A percentile compares a stretch with the other conserved stretches of the same genome.
Evolutionary conservation across 73 alveolate genomes (phyloP).

Genomic region (Breviolum minutum): DNA sequence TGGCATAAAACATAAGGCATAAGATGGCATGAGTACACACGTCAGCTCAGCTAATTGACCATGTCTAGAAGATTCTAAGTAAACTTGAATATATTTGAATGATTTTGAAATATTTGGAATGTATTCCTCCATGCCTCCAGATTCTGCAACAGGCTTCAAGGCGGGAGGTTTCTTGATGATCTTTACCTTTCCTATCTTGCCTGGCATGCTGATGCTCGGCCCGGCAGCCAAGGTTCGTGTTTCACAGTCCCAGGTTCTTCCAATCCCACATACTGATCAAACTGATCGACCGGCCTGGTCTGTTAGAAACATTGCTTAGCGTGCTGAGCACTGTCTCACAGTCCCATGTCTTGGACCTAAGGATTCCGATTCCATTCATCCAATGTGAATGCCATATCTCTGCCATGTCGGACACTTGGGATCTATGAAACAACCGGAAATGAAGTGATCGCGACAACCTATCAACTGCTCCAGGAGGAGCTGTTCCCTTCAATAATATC

Average conservation of each 20-base stretch:
- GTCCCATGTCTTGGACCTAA: constrained; percentile 96
- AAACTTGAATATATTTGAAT: neutral
- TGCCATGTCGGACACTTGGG: too few species aligned
- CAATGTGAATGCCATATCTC: too few species aligned
- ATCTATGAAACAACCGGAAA: too few species aligned
- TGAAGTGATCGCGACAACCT: too few species aligned
- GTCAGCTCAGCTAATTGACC: too few species aligned
- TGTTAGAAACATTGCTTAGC: constrained; percentile 96
- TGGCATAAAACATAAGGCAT: too few species aligned
- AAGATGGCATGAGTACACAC: too few species aligned
- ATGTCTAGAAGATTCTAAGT: neutral
- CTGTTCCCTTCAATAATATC: neutral
- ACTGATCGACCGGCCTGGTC: constrained; percentile 95
- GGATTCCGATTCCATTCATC: too few species aligned
- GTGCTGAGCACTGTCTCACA: constrained; percentile 96
- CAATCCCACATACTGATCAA: neutral
- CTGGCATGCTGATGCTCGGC: neutral
- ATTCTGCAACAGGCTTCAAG: constrained; percentile 35
- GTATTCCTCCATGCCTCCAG: constrained; percentile 10
- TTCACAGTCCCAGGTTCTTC: too few species aligned
- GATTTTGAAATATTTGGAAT: too few species aligned
- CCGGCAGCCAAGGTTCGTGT: too few species aligned
- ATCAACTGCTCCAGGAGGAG: too few species aligned
- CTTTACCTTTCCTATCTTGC: constrained; percentile 57
- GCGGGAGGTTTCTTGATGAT: constrained; percentile 37